Base-by-base conservation (phyloP, 495 filamentous ascomycete species). In the Sordaria brevicollis region DNA sequence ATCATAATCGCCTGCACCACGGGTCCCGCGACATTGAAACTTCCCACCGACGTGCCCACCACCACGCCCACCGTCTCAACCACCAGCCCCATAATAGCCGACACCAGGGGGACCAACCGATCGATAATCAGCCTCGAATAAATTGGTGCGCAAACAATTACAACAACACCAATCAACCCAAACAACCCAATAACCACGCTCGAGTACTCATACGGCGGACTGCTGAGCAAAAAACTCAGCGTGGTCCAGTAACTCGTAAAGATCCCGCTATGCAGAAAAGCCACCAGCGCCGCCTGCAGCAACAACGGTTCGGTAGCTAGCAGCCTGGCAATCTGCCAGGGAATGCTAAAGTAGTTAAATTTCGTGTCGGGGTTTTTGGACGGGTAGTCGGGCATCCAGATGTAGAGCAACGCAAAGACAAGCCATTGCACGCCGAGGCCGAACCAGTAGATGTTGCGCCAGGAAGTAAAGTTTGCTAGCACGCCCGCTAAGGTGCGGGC, bases 371-470 rank as follows among this genome's bases (percentile, higher is more conserved):
- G 89, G 76, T 93, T 94, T 33, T 90, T 89, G 34, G 84, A 81
- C 0, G 92, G 92, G 75, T 94, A 96, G 75, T 93, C 91, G 0
- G 91, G 91, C 87, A 96, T 89, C 76, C 87, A 92, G 39, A 90
- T 68, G 83, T 87, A 95, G 9, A 94, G 84, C 3, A 89, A 76
- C 4, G 75, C 71, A 70, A 90, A 83, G 69, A 94, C 90, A n/a
- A 88, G 71, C 73, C 84, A 88, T 78, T 96, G 92, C 2, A 93
- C 81, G 6, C 83, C 92, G 19, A 94, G 83, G 0, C 91, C 87
- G 38, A 94, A 83, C 91, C 91, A 95, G 82, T 93, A 96, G 21
- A 95, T 87, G 71, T 86, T 86, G 25, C 92, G 84, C 92, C 92
- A 96, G 67, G 81, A 79, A 0, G 86, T 87, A 73, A 86, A 92